Evolutionary conservation across 78 protist species (phyloP).

Genomic region (Dictyostelium purpureum): DNA sequence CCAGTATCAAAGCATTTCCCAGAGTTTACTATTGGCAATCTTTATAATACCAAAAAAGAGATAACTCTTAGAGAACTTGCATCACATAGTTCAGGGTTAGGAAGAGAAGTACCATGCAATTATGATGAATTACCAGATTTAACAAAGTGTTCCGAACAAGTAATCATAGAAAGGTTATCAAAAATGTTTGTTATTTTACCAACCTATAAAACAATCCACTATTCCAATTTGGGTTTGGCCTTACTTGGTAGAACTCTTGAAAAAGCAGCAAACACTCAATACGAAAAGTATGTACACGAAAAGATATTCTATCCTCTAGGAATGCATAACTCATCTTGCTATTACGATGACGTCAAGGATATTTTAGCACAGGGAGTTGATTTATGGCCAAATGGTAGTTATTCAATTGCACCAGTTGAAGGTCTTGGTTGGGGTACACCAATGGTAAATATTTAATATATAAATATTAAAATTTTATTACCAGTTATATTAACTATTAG

Average conservation of each 20-base stretch:
- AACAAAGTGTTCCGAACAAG: slow-evolving; percentile 21
- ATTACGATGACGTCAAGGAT: slow-evolving; percentile 5
- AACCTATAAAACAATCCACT: slow-evolving; percentile 37
- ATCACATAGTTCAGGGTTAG: slow-evolving; percentile 52
- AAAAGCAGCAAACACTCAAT: neutral
- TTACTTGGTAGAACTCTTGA: slow-evolving; percentile 29
- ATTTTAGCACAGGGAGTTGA: slow-evolving; percentile 8
- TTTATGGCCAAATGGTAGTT: slow-evolving; percentile 8
- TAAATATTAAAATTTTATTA: too few relatives aligned
- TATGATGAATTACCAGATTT: neutral
- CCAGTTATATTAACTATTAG: too few relatives aligned
- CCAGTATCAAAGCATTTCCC: slow-evolving; percentile 1
- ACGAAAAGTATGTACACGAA: slow-evolving; percentile 24
- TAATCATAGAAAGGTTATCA: neutral
- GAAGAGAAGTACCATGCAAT: slow-evolving; percentile 72
- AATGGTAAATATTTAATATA: too few relatives aligned
- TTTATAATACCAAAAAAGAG: neutral
- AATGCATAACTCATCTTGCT: slow-evolving; percentile 31
- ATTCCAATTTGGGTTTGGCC: slow-evolving; percentile 55
- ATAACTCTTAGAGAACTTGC: slow-evolving; percentile 53
- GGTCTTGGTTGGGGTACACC: slow-evolving; percentile 65
- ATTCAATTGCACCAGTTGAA: neutral
- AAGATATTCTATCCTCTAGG: slow-evolving; percentile 48
- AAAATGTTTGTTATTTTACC: slow-evolving; percentile 43
- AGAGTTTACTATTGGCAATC: slow-evolving; percentile 32